A percentile compares a stretch with the other conserved stretches of the same genome.
These are phyloP conservation scores for Trichoderma hamatum DNA, from an alignment of 2,329 filamentous ascomycete species.

Conservation along the genomic window DNA sequence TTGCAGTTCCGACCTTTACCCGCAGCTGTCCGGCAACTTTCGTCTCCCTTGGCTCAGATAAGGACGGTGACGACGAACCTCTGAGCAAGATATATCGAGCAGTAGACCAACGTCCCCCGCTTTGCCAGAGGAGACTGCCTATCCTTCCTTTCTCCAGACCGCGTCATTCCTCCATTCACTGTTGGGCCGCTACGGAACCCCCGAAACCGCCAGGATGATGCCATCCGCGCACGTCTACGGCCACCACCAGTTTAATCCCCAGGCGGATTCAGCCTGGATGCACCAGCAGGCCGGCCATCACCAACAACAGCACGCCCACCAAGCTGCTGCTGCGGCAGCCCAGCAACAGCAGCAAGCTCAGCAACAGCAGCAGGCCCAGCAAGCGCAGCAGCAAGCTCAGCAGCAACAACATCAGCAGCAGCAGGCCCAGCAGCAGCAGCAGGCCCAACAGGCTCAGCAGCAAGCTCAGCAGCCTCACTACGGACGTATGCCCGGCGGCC, in stretches of 20 bases:
- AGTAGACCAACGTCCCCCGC: conserved; percentile 5
- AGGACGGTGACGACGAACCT: conserved; percentile 11
- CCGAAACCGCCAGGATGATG: conserved; percentile 55
- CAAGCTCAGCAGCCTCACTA: conserved; percentile 60
- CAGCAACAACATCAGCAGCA: conserved; percentile 44
- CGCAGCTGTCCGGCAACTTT: conserved; percentile 11
- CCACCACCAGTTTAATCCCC: conserved; percentile 67
- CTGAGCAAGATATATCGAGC: conserved; percentile 6
- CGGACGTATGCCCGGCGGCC: conserved; percentile 70
- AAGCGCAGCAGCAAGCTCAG: conserved; percentile 43
- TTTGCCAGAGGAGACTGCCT: conserved; percentile 1
- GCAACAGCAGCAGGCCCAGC: conserved; percentile 64
- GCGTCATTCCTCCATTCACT: background rate
- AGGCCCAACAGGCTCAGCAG: conserved; percentile 52
- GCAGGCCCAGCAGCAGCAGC: conserved; percentile 44
- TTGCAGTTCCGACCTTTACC: conserved; percentile 21
- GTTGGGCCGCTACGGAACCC: conserved; percentile 6
- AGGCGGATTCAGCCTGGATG: conserved; percentile 67
- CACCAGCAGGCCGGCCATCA: conserved; percentile 65
- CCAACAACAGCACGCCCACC: conserved; percentile 60
- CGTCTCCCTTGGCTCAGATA: conserved; percentile 17
- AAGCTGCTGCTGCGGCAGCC: conserved; percentile 48
- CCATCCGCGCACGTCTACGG: conserved; percentile 66
- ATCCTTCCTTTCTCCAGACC: background rate
- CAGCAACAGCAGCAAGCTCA: conserved; percentile 57